A percentile compares a stretch with the other conserved stretches of the same genome.
phyloP scores from a whole-genome alignment of 768 basidiomycete genomes.

The Ephemerocybe angulata region DNA sequence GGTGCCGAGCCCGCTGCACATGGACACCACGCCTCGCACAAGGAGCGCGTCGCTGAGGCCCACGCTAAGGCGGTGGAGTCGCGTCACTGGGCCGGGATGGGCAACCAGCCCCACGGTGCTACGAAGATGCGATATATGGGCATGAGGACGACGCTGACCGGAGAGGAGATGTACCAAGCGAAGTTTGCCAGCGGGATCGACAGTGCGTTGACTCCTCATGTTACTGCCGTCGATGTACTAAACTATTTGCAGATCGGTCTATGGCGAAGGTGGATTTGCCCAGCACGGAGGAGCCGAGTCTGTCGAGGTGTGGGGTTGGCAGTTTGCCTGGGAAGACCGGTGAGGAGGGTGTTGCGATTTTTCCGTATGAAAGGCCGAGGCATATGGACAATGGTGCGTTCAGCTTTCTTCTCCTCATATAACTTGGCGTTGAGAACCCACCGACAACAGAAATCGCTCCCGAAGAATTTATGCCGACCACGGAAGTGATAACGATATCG shows the following conservation, averaged over 20 bases:
- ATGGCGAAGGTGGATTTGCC: constrained; percentile 7
- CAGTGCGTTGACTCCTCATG: background rate
- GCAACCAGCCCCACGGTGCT: background rate
- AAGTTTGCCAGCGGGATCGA: background rate
- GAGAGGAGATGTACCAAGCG: too few species aligned
- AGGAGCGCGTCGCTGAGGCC: too few species aligned
- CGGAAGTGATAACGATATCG: constrained; percentile 22
- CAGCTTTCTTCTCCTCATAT: too few species aligned
- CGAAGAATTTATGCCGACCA: background rate
- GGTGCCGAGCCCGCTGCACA: too few species aligned
- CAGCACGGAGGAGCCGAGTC: background rate
- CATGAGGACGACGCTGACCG: background rate
- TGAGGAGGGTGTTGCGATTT: constrained; percentile 4
- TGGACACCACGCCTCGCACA: too few species aligned
- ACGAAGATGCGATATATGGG: background rate
- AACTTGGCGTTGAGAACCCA: background rate
- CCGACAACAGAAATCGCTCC: constrained; percentile 17
- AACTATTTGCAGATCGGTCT: constrained; percentile 1
- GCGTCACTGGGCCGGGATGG: background rate
- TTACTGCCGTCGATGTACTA: background rate
- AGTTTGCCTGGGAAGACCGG: constrained; percentile 1
- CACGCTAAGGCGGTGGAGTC: too few species aligned
- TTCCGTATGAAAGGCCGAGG: background rate
- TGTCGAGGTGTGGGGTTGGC: background rate
- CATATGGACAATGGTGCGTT: background rate